Conservation (phyloP, 768 basidiomycete genomes). For the Dentipellis fragilis region DNA sequence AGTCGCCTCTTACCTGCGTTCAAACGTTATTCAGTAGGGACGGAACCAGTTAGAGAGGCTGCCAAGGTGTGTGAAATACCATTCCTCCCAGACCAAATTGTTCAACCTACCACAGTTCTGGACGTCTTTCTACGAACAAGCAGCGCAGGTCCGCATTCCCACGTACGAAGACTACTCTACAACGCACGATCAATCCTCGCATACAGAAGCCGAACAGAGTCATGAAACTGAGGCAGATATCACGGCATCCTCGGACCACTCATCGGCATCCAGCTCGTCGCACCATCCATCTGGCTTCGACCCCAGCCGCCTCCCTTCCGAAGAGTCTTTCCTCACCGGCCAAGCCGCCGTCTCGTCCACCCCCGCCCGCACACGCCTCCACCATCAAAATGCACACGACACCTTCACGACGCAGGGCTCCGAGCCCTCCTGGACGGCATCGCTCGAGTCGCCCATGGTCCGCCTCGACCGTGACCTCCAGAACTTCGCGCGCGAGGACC, state of each 20-base stretch:
- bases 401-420: slow-evolving; percentile 28
- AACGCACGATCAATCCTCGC: slow-evolving; percentile 10
- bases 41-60: slow-evolving; percentile 82
- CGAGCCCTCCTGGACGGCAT: slow-evolving; percentile 59
- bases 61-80: slow-evolving; percentile 54
- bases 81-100: background rate
- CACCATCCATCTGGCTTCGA: slow-evolving; percentile 16
- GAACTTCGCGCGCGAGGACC: slow-evolving; percentile 38
- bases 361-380: slow-evolving; percentile 38
- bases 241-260: slow-evolving; percentile 3
- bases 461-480: slow-evolving; percentile 55
- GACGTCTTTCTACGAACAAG: slow-evolving; percentile 92
- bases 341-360: slow-evolving; percentile 73
- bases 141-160: slow-evolving; percentile 79
- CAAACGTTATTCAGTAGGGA: slow-evolving; percentile 80
- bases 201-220: background rate
- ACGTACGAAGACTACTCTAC: slow-evolving; percentile 53
- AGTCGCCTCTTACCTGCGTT: slow-evolving; percentile 78
- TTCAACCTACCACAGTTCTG: slow-evolving; percentile 57
- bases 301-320: slow-evolving; percentile 41
- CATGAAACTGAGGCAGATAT: background rate
- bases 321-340: slow-evolving; percentile 66
- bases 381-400: slow-evolving; percentile 15
- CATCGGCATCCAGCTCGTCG: slow-evolving; percentile 10
- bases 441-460: slow-evolving; percentile 65